These are phyloP conservation scores for Microsporum audouinii DNA, from an alignment of 2,329 filamentous ascomycete genomes.

Conservation along the genomic window DNA sequence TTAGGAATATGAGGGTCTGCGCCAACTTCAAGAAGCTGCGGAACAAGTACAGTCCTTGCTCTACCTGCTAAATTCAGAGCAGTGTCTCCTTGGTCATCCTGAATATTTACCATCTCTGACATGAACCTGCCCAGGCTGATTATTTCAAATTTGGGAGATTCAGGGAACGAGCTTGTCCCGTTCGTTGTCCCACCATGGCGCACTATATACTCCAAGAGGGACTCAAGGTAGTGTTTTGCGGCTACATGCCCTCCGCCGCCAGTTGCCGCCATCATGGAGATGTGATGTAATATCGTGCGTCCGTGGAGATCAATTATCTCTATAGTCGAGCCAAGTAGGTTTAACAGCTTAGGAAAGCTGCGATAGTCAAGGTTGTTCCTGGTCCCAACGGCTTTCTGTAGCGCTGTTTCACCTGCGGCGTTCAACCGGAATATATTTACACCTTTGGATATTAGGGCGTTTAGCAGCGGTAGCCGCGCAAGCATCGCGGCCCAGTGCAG, in stretches of 20 bases:
- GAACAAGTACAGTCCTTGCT: slow-evolving; percentile 92
- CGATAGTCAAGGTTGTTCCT: slow-evolving; percentile 89
- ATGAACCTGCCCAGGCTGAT: slow-evolving; percentile 90
- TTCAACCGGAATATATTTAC: slow-evolving; percentile 85
- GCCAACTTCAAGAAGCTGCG: slow-evolving; percentile 89
- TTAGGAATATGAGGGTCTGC: slow-evolving; percentile 90
- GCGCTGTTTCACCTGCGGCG: slow-evolving; percentile 74
- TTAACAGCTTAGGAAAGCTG: slow-evolving; percentile 80
- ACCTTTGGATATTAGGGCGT: slow-evolving; percentile 68
- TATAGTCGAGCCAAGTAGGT: slow-evolving; percentile 78
- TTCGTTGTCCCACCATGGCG: slow-evolving; percentile 60
- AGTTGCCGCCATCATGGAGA: slow-evolving; percentile 88
- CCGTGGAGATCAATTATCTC: slow-evolving; percentile 83
- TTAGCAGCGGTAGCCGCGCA: slow-evolving; percentile 69
- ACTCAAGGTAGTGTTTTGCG: slow-evolving; percentile 92
- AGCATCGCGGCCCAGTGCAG: slow-evolving; percentile 94
- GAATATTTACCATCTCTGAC: slow-evolving; percentile 90
- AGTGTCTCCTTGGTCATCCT: slow-evolving; percentile 88
- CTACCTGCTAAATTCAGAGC: slow-evolving; percentile 87
- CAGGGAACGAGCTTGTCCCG: slow-evolving; percentile 19
- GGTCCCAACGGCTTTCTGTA: slow-evolving; percentile 85
- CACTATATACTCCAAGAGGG: slow-evolving; percentile 85
- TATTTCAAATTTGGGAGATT: slow-evolving; percentile 41
- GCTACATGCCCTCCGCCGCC: slow-evolving; percentile 76
- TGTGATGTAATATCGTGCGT: slow-evolving; percentile 87